phyloP scores from a whole-genome alignment of 2,329 filamentous ascomycete species.

The Beauveria medogensis region DNA sequence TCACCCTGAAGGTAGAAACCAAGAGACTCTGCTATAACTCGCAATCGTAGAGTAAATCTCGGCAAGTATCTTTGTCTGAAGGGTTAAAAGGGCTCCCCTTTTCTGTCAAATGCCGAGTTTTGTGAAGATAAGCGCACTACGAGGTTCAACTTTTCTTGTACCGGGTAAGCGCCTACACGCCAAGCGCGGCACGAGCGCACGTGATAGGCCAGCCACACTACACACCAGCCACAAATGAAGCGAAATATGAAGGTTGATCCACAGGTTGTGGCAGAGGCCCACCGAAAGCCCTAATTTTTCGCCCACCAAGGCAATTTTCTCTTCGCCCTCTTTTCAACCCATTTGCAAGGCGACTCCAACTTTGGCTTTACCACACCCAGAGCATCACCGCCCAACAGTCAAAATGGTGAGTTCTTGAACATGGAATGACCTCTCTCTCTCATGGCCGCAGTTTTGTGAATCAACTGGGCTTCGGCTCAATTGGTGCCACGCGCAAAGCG shows the following conservation, averaged over 20 bases:
- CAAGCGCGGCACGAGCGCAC: conserved; percentile 4
- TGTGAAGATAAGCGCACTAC: too few relatives aligned
- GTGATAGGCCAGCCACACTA: conserved; percentile 7
- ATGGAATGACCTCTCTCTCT: conserved; percentile 25
- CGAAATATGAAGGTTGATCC: conserved; percentile 16
- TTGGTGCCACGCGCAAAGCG: conserved; percentile 21
- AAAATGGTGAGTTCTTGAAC: conserved; percentile 33
- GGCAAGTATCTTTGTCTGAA: too few relatives aligned
- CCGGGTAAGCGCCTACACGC: conserved; percentile 3
- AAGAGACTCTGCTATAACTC: background rate
- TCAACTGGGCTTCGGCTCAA: conserved; percentile 26
- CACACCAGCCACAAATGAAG: conserved; percentile 12
- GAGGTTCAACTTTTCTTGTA: background rate
- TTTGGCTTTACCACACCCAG: conserved; percentile 18
- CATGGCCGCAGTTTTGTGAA: conserved; percentile 31
- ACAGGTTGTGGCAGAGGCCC: background rate
- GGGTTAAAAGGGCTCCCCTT: background rate
- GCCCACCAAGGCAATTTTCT: conserved; percentile 26
- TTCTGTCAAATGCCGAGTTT: background rate
- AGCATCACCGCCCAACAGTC: conserved; percentile 28
- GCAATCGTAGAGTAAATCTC: too few relatives aligned
- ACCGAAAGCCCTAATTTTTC: conserved; percentile 30
- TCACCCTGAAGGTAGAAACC: background rate
- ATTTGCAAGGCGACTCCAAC: conserved; percentile 24
- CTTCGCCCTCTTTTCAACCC: conserved; percentile 20